phyloP scores from a whole-genome alignment of 371 early-diverging fungal species.

The Zychaea mexicana region DNA sequence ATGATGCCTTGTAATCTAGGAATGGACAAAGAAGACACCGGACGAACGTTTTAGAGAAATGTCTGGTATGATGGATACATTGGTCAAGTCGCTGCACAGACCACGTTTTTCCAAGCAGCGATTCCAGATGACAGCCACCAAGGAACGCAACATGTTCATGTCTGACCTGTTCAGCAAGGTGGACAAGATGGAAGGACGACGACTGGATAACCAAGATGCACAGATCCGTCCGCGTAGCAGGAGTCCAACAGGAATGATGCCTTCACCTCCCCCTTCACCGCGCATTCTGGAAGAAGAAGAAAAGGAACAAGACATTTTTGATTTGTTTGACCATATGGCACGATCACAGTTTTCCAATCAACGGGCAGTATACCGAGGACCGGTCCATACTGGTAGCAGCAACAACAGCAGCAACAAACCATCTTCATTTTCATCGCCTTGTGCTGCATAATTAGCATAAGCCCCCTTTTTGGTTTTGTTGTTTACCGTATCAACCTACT shows the following conservation, averaged over 20 bases:
- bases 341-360: constrained; percentile 35
- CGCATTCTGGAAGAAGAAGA: constrained; percentile 12
- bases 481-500: too few species aligned
- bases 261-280: neutral
- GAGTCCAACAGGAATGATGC: too few species aligned
- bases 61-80: constrained; percentile 44
- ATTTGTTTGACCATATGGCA: constrained; percentile 26
- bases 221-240: constrained; percentile 2
- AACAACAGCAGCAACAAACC: neutral
- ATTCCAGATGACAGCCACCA: constrained; percentile 14
- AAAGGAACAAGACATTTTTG: constrained; percentile 25
- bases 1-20: constrained; percentile 20
- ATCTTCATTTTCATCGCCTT: too few species aligned
- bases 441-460: neutral
- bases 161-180: constrained; percentile 25
- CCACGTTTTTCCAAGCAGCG: constrained; percentile 26
- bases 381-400: neutral
- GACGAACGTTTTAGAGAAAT: constrained; percentile 49
- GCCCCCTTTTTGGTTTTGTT: too few species aligned
- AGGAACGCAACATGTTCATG: constrained; percentile 23
- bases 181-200: constrained; percentile 23
- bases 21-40: constrained; percentile 41
- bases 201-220: constrained; percentile 32
- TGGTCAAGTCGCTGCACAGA: constrained; percentile 43
- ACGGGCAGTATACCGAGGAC: constrained; percentile 27